Evolutionary conservation across 75 land plant genomes (phyloP).

Genomic region (Pinus taeda): DNA sequence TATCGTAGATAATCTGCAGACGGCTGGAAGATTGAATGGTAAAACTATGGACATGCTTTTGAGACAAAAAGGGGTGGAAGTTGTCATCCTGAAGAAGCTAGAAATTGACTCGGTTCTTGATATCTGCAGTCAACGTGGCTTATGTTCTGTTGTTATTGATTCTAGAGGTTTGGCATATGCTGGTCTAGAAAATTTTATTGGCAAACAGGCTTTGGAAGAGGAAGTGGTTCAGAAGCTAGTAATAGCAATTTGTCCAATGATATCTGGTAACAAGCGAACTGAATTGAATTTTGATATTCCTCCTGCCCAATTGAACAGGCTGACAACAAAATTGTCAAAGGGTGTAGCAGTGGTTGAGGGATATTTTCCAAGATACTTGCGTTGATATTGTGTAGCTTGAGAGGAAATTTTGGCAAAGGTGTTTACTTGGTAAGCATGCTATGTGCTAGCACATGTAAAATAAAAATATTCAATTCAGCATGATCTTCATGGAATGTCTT

Average conservation of each 20-base stretch:
- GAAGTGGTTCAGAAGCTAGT: slow-evolving; percentile 57
- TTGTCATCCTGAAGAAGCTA: slow-evolving; percentile 46
- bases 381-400: background rate
- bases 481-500: background rate
- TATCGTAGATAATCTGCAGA: slow-evolving; percentile 12
- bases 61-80: slow-evolving; percentile 47
- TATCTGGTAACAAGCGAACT: slow-evolving; percentile 24
- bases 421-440: background rate
- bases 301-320: slow-evolving; percentile 14
- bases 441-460: background rate
- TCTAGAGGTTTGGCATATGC: slow-evolving; percentile 37
- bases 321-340: slow-evolving; percentile 19
- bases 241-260: slow-evolving; percentile 48
- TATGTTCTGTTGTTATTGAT: slow-evolving; percentile 73
- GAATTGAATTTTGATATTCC: slow-evolving; percentile 12
- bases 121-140: slow-evolving; percentile 48
- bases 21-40: slow-evolving; percentile 12
- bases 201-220: slow-evolving; percentile 43
- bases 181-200: slow-evolving; percentile 42
- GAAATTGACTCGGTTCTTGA: slow-evolving; percentile 54
- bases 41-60: slow-evolving; percentile 26
- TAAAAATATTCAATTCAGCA: background rate
- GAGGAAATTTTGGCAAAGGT: background rate
- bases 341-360: slow-evolving; percentile 47
- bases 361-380: slow-evolving; percentile 12